Evolutionary conservation across 2,329 filamentous ascomycete genomes (phyloP).

Genomic region (Tolypocladium cylindrosporum): DNA sequence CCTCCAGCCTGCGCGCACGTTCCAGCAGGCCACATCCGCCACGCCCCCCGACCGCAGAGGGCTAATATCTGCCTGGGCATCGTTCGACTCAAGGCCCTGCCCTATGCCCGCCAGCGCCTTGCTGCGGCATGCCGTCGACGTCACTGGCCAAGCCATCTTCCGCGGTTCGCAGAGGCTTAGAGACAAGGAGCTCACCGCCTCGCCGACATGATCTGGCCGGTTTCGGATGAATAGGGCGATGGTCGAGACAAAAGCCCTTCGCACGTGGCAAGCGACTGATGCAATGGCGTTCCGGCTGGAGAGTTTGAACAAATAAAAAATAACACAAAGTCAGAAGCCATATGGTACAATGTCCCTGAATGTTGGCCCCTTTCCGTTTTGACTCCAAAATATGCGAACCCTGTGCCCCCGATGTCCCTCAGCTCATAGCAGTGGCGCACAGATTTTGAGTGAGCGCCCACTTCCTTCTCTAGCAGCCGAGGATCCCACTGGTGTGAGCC

Average conservation of each 20-base stretch:
- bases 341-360: neutral
- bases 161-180: neutral
- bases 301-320: conserved; percentile 1
- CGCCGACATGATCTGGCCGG: neutral
- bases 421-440: neutral
- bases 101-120: neutral
- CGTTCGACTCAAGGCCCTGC: neutral
- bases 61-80: neutral
- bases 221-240: neutral
- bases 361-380: neutral
- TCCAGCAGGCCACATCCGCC: neutral
- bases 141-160: neutral
- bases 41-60: neutral
- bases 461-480: neutral
- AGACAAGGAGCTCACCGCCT: neutral
- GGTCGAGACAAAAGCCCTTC: neutral
- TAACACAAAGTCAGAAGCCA: neutral
- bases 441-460: neutral
- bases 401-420: neutral
- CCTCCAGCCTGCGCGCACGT: neutral
- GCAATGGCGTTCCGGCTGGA: neutral
- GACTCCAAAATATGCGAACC: neutral
- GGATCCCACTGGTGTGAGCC: neutral
- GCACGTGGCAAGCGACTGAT: neutral
- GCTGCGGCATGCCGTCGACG: neutral